Base-by-base conservation (phyloP, 2,329 filamentous ascomycete genomes). In the Cladosporium sp. region DNA sequence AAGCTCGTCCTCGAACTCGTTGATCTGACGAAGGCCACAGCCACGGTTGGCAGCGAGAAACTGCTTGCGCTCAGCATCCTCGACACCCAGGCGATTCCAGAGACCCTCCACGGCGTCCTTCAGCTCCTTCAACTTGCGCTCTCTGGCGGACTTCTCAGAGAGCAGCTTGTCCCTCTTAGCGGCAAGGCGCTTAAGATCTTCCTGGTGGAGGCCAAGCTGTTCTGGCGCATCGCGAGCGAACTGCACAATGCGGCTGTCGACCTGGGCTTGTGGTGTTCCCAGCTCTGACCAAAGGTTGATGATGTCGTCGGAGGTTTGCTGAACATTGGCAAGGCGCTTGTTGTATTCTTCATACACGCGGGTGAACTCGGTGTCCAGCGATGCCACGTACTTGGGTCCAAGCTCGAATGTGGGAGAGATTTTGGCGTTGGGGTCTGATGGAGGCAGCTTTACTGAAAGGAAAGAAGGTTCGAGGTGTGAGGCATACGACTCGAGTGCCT, bases 281-380 rank as follows among this genome's bases (percentile, higher is more conserved):
- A 98, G 81, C 68, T 98, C 93, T 0, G 88, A 92, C 91, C 93
- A 98, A 0, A 98, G 78, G 59, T 89, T 86, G 61, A 98, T 93
- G 53, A 95, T 92, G 54, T 93, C 83, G 61, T 95, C 87, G 35
- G 83, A 84, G 3, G 88, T 70, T 16, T 82, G 71, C 67, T 88
- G 83, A 12, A 97, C 90, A 0, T 80, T 82, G 25, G 79, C 78
- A 38, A 95, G 77, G 41, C 93, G 87, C 57, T 84, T 86, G 38
- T 85, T 89, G 70, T 97, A 98, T 72, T 98, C 94, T 63, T 97
- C 90, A 69, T 97, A 97, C 16, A 98, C 88, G 53, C 90, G 83
- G 9, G 88, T 89, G 65, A 97, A 98, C 69, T 98, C 93, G 48
- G 79, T 78, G 66, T 98, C 92, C 16, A 98, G 80, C 51, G 85